Evolutionary conservation across 306 rosid genomes (phyloP).

Genomic region (Sindora glabra): DNA sequence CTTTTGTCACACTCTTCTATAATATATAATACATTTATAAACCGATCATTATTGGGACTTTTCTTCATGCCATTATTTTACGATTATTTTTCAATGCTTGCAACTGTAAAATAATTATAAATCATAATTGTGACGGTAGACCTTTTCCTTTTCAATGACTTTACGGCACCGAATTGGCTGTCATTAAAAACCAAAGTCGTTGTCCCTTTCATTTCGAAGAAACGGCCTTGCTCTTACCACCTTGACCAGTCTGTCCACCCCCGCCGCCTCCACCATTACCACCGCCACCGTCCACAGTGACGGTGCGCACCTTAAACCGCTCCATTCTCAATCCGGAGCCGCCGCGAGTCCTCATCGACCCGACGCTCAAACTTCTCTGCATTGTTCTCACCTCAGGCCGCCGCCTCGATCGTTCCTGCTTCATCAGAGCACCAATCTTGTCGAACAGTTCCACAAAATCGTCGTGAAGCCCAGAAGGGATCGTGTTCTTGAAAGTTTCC

Average conservation of each 20-base stretch:
- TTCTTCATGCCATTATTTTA: no score
- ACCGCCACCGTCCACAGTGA: neutral
- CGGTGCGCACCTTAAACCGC: constrained; percentile 27
- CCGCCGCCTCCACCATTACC: constrained; percentile 1
- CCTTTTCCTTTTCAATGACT: no score
- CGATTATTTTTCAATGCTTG: no score
- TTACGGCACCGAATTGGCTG: no score
- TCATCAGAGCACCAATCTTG: constrained; percentile 8
- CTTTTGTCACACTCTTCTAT: no score
- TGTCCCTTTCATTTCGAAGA: neutral
- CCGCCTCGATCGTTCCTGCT: neutral
- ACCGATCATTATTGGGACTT: no score
- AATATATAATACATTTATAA: no score
- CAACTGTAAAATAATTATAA: no score
- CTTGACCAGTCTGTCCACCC: neutral
- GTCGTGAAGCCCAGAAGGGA: constrained; percentile 18
- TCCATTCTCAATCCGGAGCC: constrained; percentile 7
- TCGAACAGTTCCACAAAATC: constrained; percentile 14
- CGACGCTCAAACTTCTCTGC: constrained; percentile 38
- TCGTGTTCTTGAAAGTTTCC: constrained; percentile 20
- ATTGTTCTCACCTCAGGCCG: neutral
- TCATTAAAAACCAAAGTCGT: no score
- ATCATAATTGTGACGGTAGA: no score
- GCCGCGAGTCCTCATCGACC: constrained; percentile 11
- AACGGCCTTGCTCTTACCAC: neutral